These are phyloP conservation scores for Albugo candida DNA, from an alignment of 352 stramenopile genomes.

Conservation along the genomic window DNA sequence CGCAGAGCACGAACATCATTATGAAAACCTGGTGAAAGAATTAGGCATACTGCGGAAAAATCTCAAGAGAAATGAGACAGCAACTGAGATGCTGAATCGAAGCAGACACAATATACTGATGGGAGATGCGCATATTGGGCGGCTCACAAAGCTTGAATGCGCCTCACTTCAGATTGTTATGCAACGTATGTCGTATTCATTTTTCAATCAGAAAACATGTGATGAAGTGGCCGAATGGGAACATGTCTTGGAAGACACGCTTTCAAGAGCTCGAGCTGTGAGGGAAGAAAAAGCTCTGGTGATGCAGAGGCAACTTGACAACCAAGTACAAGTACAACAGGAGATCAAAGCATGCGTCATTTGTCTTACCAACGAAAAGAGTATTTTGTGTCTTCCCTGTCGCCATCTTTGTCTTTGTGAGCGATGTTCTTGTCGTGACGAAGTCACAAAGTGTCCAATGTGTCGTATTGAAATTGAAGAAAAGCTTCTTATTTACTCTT, in stretches of 20 bases:
- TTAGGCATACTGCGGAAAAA: slow-evolving; percentile 18
- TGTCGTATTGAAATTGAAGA: slow-evolving; percentile 67
- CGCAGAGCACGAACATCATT: slow-evolving; percentile 39
- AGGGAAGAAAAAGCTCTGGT: slow-evolving; percentile 62
- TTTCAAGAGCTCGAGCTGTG: slow-evolving; percentile 18
- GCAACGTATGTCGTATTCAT: slow-evolving; percentile 8
- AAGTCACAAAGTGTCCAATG: slow-evolving; percentile 67
- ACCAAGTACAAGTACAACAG: slow-evolving; percentile 53
- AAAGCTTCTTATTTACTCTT: slow-evolving; percentile 69
- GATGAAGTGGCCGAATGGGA: slow-evolving; percentile 58
- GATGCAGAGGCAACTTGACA: slow-evolving; percentile 53
- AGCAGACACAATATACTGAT: too few relatives aligned
- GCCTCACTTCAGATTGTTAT: slow-evolving; percentile 11
- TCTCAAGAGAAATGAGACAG: slow-evolving; percentile 10
- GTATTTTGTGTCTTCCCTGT: slow-evolving; percentile 62
- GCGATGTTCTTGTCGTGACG: slow-evolving; percentile 37
- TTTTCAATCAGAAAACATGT: slow-evolving; percentile 14
- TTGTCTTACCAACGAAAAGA: slow-evolving; percentile 65
- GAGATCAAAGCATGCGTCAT: slow-evolving; percentile 78
- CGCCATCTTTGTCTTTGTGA: slow-evolving; percentile 68
- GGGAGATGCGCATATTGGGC: background rate
- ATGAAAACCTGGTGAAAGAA: slow-evolving; percentile 48
- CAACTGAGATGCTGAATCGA: too few relatives aligned
- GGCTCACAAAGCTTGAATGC: slow-evolving; percentile 13
- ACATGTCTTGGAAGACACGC: slow-evolving; percentile 34